Conservation (phyloP, 805 yeast species). For the Pichia scutulata region DNA sequence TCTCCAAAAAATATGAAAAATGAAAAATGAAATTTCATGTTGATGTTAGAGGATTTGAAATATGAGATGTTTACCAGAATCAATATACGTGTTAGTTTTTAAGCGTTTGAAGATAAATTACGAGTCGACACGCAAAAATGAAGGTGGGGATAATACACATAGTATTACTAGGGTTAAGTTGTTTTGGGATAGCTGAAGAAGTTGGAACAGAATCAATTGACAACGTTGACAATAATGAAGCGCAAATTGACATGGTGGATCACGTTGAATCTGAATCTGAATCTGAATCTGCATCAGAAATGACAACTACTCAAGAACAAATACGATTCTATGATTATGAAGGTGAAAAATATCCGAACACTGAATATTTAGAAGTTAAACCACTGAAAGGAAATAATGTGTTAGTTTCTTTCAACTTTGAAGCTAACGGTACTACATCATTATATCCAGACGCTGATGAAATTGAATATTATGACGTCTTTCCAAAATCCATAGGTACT, state of each 20-base stretch:
- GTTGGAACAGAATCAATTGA: background rate
- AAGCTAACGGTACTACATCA: conserved; percentile 43
- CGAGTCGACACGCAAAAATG: background rate
- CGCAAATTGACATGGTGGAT: background rate
- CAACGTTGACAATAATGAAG: background rate
- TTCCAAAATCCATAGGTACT: conserved; percentile 79
- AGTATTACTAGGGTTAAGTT: background rate
- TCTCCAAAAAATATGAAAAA: too few species aligned
- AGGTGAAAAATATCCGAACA: conserved; percentile 35
- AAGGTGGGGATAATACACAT: background rate
- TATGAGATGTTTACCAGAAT: too few species aligned
- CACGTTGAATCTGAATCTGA: background rate
- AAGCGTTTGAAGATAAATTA: background rate
- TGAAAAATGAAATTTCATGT: background rate
- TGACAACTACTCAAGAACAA: background rate
- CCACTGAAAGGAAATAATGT: conserved; percentile 72
- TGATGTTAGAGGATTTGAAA: too few species aligned
- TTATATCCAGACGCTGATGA: conserved; percentile 17
- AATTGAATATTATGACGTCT: conserved; percentile 48
- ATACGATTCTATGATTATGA: conserved; percentile 1
- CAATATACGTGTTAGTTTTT: background rate
- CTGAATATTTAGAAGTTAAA: conserved; percentile 52
- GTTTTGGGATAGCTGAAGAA: background rate
- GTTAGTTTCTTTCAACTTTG: conserved; percentile 64
- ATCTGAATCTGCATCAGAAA: background rate